These are phyloP conservation scores for Myriosclerotinia scirpicola DNA, from an alignment of 2,329 filamentous ascomycete species.

Conservation along the genomic window DNA sequence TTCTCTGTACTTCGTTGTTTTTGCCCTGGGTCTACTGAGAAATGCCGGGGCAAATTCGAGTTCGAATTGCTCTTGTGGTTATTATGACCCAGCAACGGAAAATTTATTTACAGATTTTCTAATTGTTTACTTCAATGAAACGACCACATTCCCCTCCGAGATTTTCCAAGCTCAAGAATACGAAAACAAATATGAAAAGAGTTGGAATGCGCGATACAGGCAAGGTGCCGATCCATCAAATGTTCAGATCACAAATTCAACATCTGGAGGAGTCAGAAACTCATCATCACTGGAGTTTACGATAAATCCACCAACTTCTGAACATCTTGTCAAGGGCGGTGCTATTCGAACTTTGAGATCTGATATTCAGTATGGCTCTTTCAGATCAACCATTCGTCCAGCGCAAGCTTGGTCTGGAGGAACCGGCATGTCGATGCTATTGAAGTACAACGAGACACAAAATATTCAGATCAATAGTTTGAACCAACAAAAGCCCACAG, in stretches of 20 bases:
- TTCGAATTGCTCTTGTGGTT: conserved; percentile 47
- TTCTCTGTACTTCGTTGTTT: neutral
- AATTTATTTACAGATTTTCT: conserved; percentile 49
- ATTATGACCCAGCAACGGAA: conserved; percentile 44
- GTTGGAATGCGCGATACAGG: conserved; percentile 48
- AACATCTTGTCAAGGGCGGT: conserved; percentile 44
- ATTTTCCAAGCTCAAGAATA: conserved; percentile 45
- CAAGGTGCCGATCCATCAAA: conserved; percentile 46
- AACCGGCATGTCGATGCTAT: conserved; percentile 48
- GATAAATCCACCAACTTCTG: conserved; percentile 19
- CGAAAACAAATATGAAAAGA: conserved; percentile 47
- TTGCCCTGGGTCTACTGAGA: neutral
- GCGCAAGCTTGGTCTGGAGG: conserved; percentile 42
- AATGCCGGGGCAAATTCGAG: conserved; percentile 28
- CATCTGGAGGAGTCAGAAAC: neutral
- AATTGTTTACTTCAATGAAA: conserved; percentile 54
- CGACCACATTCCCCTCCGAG: conserved; percentile 38
- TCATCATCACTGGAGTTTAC: conserved; percentile 13
- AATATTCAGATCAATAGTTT: conserved; percentile 47
- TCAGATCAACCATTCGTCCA: conserved; percentile 46
- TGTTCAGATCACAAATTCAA: conserved; percentile 16
- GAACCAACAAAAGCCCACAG: conserved; percentile 45
- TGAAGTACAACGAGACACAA: conserved; percentile 48
- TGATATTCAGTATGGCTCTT: conserved; percentile 51
- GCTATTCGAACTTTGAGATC: conserved; percentile 46